These are phyloP conservation scores for Avena atlantica DNA, from an alignment of 176 grass and related monocot genomes.

Conservation along the genomic window DNA sequence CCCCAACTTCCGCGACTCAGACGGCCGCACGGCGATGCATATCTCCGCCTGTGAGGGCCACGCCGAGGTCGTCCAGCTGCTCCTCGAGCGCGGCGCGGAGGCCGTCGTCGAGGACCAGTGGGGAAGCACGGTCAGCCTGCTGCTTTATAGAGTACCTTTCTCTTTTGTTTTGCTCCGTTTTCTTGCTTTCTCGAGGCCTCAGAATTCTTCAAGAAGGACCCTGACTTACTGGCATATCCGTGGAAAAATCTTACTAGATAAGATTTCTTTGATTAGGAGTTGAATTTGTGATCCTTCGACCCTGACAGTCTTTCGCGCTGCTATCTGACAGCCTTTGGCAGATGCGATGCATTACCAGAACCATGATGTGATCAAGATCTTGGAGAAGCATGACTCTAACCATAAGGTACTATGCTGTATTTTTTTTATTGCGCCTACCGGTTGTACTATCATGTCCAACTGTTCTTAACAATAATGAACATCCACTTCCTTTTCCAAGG, in stretches of 20 bases:
- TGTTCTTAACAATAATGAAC: constrained; percentile 3
- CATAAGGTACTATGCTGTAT: constrained; percentile 55
- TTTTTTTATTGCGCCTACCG: constrained; percentile 25
- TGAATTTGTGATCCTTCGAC: background rate
- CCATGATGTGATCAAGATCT: constrained; percentile 84
- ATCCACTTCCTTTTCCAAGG: constrained; percentile 55
- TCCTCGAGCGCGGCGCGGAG: constrained; percentile 67
- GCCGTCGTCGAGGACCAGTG: constrained; percentile 76
- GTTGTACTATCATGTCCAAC: constrained; percentile 46
- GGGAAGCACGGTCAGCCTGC: constrained; percentile 75
- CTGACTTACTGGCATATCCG: background rate
- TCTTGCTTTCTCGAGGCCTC: background rate
- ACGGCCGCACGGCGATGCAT: constrained; percentile 85
- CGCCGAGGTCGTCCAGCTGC: constrained; percentile 61
- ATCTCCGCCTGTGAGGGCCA: constrained; percentile 88
- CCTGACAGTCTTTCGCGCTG: constrained; percentile 37
- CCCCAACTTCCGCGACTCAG: constrained; percentile 88
- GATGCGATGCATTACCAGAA: constrained; percentile 99
- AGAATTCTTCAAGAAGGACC: background rate
- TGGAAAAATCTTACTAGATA: background rate
- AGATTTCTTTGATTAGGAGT: background rate
- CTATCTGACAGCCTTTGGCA: constrained; percentile 80
- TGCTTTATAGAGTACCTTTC: background rate
- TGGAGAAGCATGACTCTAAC: constrained; percentile 87
- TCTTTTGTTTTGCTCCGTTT: background rate